phyloP scores from a whole-genome alignment of 371 early-diverging fungal genomes.

The Mucor indicus region DNA sequence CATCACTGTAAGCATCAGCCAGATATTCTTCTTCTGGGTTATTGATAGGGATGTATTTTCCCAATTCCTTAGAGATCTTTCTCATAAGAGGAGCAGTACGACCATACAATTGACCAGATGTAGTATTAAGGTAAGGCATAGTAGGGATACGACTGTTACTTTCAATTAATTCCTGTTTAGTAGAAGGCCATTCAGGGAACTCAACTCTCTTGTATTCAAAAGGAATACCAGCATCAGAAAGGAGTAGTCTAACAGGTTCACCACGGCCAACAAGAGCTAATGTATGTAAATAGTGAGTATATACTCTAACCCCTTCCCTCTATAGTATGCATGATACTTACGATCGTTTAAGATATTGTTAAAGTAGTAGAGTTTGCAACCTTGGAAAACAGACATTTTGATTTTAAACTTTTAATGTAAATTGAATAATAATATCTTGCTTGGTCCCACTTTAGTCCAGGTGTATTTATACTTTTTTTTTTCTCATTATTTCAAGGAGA shows the following conservation, averaged over 20 bases:
- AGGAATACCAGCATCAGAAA: not conserved
- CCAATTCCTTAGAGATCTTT: not conserved
- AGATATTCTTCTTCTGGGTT: not conserved
- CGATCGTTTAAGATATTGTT: not conserved
- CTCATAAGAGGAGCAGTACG: not conserved
- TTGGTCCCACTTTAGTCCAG: no score
- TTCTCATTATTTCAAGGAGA: no score
- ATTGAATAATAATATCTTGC: no score
- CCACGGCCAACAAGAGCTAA: not conserved
- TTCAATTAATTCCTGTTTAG: not conserved
- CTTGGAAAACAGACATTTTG: constrained; percentile 4
- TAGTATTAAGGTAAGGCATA: not conserved
- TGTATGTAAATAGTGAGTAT: not conserved
- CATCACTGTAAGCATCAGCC: not conserved
- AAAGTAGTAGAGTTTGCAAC: not conserved
- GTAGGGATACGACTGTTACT: not conserved
- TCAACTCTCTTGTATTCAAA: not conserved
- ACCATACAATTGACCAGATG: not conserved
- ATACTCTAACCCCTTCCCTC: not conserved
- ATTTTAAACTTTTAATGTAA: constrained; percentile 3
- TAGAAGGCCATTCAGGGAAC: not conserved
- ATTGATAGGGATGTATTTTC: not conserved
- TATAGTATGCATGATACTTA: not conserved
- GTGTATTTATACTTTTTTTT: no score
- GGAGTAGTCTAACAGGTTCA: not conserved